Base-by-base conservation (phyloP, 441 rosid species). In the Pelargonium australe region DNA sequence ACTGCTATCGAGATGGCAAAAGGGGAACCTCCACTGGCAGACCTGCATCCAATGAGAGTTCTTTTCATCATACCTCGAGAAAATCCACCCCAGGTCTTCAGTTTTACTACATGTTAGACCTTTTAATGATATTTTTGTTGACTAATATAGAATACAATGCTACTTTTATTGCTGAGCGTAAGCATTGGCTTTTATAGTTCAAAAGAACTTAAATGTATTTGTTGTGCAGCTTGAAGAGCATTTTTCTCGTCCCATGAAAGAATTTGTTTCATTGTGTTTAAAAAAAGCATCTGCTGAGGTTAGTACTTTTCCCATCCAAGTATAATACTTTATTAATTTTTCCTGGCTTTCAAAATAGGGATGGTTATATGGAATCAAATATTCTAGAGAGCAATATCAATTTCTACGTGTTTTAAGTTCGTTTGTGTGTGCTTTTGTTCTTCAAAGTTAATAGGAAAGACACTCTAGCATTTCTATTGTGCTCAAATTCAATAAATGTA, bases 21-120 rank as follows among this genome's bases (percentile, higher is more conserved):
- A 79, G 99, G 98, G 81, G 99, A 95, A 82, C 99, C 99, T 77
- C 99, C 99, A 34, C 94, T 95, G 72, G 94, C 99, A 12, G 99
- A 92, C 84, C 96, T 95, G 78, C 98, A 90, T 76, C 99, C 99
- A 68, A 92, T 95, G 99, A 89, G 97, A 82, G 99, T 92, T 76
- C 98, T 95, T 73, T 95, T 95, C 71, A 95, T 95, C 74, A 95
- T 95, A 81, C 99, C 99, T 63, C 91, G 97, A 79, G 99, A 95
- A 86, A 95, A 78, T 85, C 99, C 99, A 40, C 98, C 99, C 5
- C 99, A 95, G 99, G 99, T 95, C 81, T 78, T 77, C 69, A 73
- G 31, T 57, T 71, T 73, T 68, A 71, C 70, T 66, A 81, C 66
- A 28, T 73, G 37, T 77, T 60, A 28, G 72, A 67, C 64, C 72